Conservation (phyloP, 2,329 filamentous ascomycete genomes). For the Ascochyta clinopodiicola region DNA sequence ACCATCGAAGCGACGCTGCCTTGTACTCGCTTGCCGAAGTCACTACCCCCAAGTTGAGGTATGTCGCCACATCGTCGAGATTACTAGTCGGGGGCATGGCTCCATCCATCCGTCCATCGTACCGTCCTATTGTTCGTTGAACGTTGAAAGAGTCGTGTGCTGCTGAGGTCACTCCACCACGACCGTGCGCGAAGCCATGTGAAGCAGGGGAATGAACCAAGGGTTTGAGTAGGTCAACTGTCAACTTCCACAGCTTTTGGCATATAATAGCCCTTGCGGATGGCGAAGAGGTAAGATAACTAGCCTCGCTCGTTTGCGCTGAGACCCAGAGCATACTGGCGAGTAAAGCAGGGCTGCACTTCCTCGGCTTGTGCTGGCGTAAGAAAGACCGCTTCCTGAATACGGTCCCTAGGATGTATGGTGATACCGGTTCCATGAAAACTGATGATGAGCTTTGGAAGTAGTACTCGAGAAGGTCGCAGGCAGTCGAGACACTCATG, state of each 20-base stretch:
- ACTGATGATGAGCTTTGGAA: conserved; percentile 88
- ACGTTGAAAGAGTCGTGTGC: conserved; percentile 80
- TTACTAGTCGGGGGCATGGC: conserved; percentile 65
- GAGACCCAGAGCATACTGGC: conserved; percentile 96
- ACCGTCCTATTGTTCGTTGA: conserved; percentile 63
- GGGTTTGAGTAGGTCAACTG: conserved; percentile 83
- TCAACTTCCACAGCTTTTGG: conserved; percentile 85
- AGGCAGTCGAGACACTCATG: conserved; percentile 80
- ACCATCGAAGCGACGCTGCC: conserved; percentile 89
- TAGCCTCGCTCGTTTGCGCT: conserved; percentile 87
- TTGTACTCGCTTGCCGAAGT: conserved; percentile 95
- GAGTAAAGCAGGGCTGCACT: conserved; percentile 82
- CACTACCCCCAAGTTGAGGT: conserved; percentile 89
- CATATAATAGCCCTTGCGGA: conserved; percentile 84
- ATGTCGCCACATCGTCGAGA: conserved; percentile 88
- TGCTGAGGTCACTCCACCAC: conserved; percentile 71
- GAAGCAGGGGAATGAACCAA: conserved; percentile 77
- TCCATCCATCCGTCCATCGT: conserved; percentile 54
- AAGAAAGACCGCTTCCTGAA: conserved; percentile 89
- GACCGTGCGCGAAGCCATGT: conserved; percentile 58
- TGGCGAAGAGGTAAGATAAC: conserved; percentile 80
- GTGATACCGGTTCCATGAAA: conserved; percentile 86
- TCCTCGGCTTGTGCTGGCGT: conserved; percentile 79
- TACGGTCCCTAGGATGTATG: conserved; percentile 86
- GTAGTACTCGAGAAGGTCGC: conserved; percentile 88